phyloP scores from a whole-genome alignment of 345 rosid species.

The Eutrema japonicum region DNA sequence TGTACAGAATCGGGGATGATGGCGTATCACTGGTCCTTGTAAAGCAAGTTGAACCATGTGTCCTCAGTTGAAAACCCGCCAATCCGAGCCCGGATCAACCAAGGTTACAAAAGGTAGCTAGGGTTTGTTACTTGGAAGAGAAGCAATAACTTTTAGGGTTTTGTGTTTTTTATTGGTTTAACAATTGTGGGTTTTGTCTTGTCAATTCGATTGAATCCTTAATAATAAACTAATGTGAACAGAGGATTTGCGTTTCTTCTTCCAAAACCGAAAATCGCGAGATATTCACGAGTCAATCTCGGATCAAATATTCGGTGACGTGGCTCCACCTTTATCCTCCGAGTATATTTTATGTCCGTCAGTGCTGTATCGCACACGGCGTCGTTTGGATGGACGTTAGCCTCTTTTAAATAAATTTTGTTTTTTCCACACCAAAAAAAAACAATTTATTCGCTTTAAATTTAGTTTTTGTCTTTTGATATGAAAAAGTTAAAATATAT shows the following conservation, averaged over 20 bases:
- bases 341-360: background rate
- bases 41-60: background rate
- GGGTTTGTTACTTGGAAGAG: constrained; percentile 4
- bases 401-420: too few species aligned
- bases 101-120: background rate
- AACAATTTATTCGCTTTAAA: too few species aligned
- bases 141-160: background rate
- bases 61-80: background rate
- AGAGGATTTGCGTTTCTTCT: background rate
- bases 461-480: too few species aligned
- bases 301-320: background rate
- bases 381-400: too few species aligned
- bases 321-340: background rate
- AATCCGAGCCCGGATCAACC: background rate
- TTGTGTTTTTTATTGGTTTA: background rate
- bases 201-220: background rate
- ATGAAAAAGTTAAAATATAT: too few species aligned
- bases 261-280: too few species aligned
- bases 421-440: too few species aligned
- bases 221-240: background rate
- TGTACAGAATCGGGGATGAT: constrained; percentile 9
- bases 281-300: background rate
- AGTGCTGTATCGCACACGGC: too few species aligned
- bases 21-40: background rate
- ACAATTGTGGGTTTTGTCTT: background rate